Base-by-base conservation (phyloP, 257 asterid species). In the Echium plantagineum region DNA sequence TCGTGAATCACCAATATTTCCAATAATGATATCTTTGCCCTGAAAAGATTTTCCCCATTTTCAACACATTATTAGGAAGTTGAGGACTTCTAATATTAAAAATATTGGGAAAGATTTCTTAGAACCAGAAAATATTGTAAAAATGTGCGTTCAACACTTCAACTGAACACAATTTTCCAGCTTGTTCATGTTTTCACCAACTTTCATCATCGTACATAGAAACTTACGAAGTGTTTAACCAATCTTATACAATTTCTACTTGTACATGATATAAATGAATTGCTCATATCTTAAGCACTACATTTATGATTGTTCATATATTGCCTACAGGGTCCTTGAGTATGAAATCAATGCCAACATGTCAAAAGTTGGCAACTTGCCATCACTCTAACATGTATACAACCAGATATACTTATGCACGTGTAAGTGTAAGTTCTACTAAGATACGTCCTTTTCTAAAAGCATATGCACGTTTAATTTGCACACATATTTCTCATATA, bases 1-100 rank as follows among this genome's bases (percentile, higher is more conserved):
- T 67, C 98, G 81, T 3, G 98, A 91, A 81, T 91, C 98, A 38
- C 98, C 98, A 63, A 91, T 84, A 48, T 84, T 59, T 32, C 97
- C 97, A 75, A 88, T 86, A 78, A 81, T 85, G 59, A 91, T 94
- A 80, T 88, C 83, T 54, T 81, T 76, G 32, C 94, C 98, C 98
- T 91, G 73, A 72, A 59, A 21, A 60, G 32, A 57, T 20, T 42
- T 26, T 48, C 15, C 21, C 56, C 35, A 52, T 42, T 10, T 42
- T n/a, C 63, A 26, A 24, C 24, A 18, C 21, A 21, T 9, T 42
- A 38, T 48, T 62, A 68, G 42, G 22, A 12, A 17, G 21, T 15
- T 52, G 48, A 61, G 18, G 57, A 22, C 53, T n/a, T 51, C 16
- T 32, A 46, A n/a, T n/a, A n/a, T n/a, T n/a, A n/a, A n/a, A n/a